Evolutionary conservation across 495 filamentous ascomycete genomes (phyloP).

Genomic region (Lasiosphaeria ovina): DNA sequence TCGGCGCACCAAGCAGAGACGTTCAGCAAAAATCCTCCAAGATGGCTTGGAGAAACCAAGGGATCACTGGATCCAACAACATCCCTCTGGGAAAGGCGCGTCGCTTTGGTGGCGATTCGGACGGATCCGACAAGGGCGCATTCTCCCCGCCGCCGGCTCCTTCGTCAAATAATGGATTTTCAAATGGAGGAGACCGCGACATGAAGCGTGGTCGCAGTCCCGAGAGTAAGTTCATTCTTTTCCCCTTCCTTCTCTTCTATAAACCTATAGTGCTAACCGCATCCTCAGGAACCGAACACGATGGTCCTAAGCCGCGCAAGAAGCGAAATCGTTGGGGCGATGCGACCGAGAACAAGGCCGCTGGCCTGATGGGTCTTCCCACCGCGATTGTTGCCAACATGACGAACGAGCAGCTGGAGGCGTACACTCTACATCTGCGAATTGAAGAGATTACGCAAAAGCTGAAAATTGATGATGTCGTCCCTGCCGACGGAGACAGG

Average conservation of each 20-base stretch:
- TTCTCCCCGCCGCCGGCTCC: conserved; percentile 1
- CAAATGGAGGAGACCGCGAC: conserved; percentile 64
- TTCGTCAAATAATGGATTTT: conserved; percentile 21
- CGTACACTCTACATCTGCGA: conserved; percentile 89
- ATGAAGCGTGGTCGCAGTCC: conserved; percentile 58
- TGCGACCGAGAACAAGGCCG: conserved; percentile 93
- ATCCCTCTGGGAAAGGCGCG: conserved; percentile 88
- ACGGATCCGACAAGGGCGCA: conserved; percentile 51
- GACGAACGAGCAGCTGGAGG: conserved; percentile 96
- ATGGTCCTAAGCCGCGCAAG: conserved; percentile 82
- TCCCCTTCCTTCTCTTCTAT: neutral
- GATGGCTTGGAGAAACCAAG: conserved; percentile 93
- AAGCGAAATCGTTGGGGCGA: conserved; percentile 99
- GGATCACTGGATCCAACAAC: conserved; percentile 97
- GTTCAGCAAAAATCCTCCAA: conserved; percentile 21
- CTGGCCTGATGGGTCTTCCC: conserved; percentile 94
- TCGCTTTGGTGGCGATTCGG: conserved; percentile 71
- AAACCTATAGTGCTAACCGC: neutral
- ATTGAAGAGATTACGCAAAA: conserved; percentile 99
- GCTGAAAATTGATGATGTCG: conserved; percentile 95
- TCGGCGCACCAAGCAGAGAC: neutral
- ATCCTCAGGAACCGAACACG: conserved; percentile 46
- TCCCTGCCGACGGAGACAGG: conserved; percentile 92
- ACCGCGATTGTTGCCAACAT: conserved; percentile 95
- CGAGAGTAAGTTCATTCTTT: conserved; percentile 35